These are phyloP conservation scores for Aschersonia sp. DNA, from an alignment of 2,329 filamentous ascomycete genomes.

Conservation along the genomic window DNA sequence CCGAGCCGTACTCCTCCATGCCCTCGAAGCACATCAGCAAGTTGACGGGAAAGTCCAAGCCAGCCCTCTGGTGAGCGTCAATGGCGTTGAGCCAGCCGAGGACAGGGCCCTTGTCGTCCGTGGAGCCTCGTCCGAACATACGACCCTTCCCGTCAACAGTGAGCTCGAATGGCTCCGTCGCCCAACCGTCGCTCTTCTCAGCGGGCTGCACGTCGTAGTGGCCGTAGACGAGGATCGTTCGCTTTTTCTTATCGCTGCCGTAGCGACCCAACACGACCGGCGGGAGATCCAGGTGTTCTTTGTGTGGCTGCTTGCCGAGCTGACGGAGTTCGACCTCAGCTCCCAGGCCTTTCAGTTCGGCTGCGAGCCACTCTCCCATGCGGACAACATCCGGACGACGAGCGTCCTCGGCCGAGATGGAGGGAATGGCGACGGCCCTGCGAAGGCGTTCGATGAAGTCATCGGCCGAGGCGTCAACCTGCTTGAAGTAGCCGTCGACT, in stretches of 20 bases:
- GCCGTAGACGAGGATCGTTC: slow-evolving; percentile 90
- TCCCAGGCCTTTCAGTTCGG: slow-evolving; percentile 70
- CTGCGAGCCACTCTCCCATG: slow-evolving; percentile 86
- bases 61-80: slow-evolving; percentile 91
- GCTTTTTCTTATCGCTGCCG: slow-evolving; percentile 82
- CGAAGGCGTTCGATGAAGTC: slow-evolving; percentile 82
- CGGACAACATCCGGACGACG: slow-evolving; percentile 83
- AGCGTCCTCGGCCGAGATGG: slow-evolving; percentile 81
- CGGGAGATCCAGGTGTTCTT: slow-evolving; percentile 80
- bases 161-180: slow-evolving; percentile 84
- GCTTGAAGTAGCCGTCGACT: slow-evolving; percentile 82
- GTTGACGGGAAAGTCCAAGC: slow-evolving; percentile 91
- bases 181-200: slow-evolving; percentile 86
- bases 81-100: slow-evolving; percentile 97
- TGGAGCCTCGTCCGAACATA: slow-evolving; percentile 93
- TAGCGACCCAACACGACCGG: slow-evolving; percentile 88
- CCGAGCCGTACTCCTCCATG: slow-evolving; percentile 98
- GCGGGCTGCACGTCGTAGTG: slow-evolving; percentile 99
- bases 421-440: slow-evolving; percentile 91
- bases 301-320: slow-evolving; percentile 83
- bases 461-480: slow-evolving; percentile 69
- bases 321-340: slow-evolving; percentile 76
- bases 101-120: slow-evolving; percentile 96
- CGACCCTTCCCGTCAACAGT: slow-evolving; percentile 78
- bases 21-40: slow-evolving; percentile 99